phyloP scores from a whole-genome alignment of 495 filamentous ascomycete genomes.

The Staphylotrichum tortipilum region DNA sequence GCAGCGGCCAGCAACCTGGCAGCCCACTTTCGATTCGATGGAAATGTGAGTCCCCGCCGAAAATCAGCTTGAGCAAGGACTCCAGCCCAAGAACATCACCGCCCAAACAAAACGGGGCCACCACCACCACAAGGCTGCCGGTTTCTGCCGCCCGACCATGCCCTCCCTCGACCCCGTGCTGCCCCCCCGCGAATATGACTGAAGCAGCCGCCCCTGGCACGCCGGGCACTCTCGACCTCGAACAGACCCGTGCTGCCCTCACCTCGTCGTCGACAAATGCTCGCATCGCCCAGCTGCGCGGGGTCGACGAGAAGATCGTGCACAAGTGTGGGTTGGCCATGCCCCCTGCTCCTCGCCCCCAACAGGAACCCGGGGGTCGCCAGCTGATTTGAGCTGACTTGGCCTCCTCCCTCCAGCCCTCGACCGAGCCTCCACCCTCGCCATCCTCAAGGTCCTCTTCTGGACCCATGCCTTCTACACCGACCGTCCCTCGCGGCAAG shows the following conservation, averaged over 20 bases:
- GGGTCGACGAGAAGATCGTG: constrained; percentile 39
- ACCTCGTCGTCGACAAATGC: constrained; percentile 42
- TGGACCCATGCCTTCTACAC: constrained; percentile 78
- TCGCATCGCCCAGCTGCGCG: constrained; percentile 35
- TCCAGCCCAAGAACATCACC: constrained; percentile 2
- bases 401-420: constrained; percentile 23
- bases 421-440: constrained; percentile 26
- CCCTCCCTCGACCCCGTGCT: constrained; percentile 24
- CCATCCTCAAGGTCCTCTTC: constrained; percentile 63
- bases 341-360: neutral
- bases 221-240: constrained; percentile 29
- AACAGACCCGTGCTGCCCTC: constrained; percentile 28
- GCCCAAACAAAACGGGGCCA: constrained; percentile 12
- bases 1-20: constrained; percentile 6
- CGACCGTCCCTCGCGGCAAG: constrained; percentile 74
- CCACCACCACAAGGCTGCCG: constrained; percentile 1
- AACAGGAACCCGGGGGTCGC: neutral
- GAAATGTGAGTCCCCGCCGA: constrained; percentile 25
- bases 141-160: constrained; percentile 20
- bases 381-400: neutral
- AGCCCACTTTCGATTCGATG: constrained; percentile 24
- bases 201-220: constrained; percentile 29
- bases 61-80: constrained; percentile 18
- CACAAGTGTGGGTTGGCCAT: constrained; percentile 32
- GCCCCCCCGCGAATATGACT: constrained; percentile 34